These are phyloP conservation scores for Corymbia calophylla DNA, from an alignment of 441 rosid genomes.

Conservation along the genomic window DNA sequence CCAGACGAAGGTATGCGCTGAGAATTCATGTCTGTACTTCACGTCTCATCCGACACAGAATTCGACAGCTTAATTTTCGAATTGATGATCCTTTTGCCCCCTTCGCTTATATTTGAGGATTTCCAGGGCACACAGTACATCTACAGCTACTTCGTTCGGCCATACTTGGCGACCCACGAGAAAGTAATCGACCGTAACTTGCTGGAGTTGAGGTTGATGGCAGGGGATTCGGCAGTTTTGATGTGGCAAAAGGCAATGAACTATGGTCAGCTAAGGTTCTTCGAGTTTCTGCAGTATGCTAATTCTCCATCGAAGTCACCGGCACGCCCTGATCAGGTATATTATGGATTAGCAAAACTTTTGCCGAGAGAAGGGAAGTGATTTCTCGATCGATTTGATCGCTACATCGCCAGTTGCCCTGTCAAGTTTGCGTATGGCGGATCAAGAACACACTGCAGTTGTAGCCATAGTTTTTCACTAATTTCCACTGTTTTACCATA, in stretches of 20 bases:
- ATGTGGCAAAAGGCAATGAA: constrained; percentile 1
- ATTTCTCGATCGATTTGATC: background rate
- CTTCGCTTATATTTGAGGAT: background rate
- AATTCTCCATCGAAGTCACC: background rate
- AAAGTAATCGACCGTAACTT: background rate
- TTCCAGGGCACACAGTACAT: constrained; percentile 42
- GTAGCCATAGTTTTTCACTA: background rate
- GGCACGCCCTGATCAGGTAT: background rate
- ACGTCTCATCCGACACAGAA: background rate
- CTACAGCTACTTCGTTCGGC: background rate
- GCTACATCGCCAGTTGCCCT: background rate
- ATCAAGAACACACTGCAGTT: background rate
- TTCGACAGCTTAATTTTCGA: background rate
- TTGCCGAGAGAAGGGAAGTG: background rate
- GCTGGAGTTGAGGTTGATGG: constrained; percentile 2
- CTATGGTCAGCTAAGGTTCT: background rate
- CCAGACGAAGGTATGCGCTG: constrained; percentile 34
- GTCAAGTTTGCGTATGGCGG: background rate
- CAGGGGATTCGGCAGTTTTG: background rate
- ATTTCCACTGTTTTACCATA: background rate
- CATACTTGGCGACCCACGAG: constrained; percentile 2
- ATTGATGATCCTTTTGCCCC: background rate
- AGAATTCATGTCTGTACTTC: background rate
- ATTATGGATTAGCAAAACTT: background rate
- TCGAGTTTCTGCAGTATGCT: background rate